A percentile compares a stretch with the other conserved stretches of the same genome.
Conservation (phyloP, 192 early-diverging fungal species). For the Backusella circina region DNA sequence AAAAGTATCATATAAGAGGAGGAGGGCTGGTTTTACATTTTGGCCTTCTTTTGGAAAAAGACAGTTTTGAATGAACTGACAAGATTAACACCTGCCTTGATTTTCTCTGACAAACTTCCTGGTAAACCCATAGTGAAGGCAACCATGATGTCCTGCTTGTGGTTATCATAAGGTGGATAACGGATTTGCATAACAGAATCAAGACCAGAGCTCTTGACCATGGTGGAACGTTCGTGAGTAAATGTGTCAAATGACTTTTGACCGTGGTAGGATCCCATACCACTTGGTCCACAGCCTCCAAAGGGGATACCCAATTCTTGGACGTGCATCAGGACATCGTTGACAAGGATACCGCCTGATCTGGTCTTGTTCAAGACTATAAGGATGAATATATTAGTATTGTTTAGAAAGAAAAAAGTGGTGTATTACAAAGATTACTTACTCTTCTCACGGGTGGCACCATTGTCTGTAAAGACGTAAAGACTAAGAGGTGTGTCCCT, state of each 20-base stretch:
- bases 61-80: not conserved
- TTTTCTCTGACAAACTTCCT: not conserved
- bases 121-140: not conserved
- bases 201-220: not conserved
- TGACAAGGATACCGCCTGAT: constrained; percentile 67
- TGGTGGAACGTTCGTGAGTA: constrained; percentile 52
- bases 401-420: not conserved
- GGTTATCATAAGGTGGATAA: not conserved
- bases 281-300: constrained; percentile 76
- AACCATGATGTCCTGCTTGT: not conserved
- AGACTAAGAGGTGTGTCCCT: constrained; percentile 21
- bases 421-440: not conserved
- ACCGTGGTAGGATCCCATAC: constrained; percentile 78
- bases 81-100: not conserved
- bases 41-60: constrained; percentile 5
- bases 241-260: constrained; percentile 67
- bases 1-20: not conserved
- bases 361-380: constrained; percentile 41
- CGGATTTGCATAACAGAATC: constrained; percentile 7
- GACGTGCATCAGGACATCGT: constrained; percentile 69
- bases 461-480: constrained; percentile 22
- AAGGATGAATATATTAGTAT: not conserved
- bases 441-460: constrained; percentile 1
- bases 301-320: constrained; percentile 59
- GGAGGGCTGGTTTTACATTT: not conserved